These are phyloP conservation scores for Hordeum pubiflorum DNA, from an alignment of 202 grass and related monocot genomes.

Conservation along the genomic window DNA sequence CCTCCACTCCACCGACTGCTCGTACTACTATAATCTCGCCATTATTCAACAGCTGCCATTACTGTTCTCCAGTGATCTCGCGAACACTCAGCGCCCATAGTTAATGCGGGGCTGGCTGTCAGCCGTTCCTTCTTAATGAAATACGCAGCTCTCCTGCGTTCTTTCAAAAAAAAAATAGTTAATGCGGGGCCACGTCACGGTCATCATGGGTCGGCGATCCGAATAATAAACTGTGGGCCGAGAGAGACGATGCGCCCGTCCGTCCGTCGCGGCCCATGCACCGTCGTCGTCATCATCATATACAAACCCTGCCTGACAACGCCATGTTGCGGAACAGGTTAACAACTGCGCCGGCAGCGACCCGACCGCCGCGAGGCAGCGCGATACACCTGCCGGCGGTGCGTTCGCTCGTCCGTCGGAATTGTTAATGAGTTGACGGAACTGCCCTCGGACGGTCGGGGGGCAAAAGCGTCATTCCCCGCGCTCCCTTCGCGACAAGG, in stretches of 20 bases:
- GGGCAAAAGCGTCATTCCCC: not conserved
- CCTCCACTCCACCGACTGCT: not conserved
- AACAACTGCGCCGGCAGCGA: not conserved
- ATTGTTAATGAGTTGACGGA: not conserved
- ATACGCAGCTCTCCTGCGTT: too few species aligned
- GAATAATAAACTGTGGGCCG: not conserved
- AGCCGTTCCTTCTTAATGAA: too few species aligned
- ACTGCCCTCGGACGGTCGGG: not conserved
- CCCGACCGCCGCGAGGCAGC: not conserved
- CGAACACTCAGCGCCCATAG: not conserved
- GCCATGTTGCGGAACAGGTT: not conserved
- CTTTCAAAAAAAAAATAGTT: too few species aligned
- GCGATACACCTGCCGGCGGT: not conserved
- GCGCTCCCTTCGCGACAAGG: not conserved
- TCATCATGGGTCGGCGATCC: not conserved
- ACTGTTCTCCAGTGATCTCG: not conserved
- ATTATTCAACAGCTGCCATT: not conserved
- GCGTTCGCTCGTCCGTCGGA: not conserved
- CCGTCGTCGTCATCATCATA: not conserved
- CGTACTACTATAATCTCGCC: not conserved
- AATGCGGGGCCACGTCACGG: not conserved
- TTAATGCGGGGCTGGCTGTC: not conserved
- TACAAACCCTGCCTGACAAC: not conserved
- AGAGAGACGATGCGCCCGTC: too few species aligned
- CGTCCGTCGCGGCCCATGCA: not conserved